Evolutionary conservation across 805 yeast genomes (phyloP).

Genomic region (Candida boleticola): DNA sequence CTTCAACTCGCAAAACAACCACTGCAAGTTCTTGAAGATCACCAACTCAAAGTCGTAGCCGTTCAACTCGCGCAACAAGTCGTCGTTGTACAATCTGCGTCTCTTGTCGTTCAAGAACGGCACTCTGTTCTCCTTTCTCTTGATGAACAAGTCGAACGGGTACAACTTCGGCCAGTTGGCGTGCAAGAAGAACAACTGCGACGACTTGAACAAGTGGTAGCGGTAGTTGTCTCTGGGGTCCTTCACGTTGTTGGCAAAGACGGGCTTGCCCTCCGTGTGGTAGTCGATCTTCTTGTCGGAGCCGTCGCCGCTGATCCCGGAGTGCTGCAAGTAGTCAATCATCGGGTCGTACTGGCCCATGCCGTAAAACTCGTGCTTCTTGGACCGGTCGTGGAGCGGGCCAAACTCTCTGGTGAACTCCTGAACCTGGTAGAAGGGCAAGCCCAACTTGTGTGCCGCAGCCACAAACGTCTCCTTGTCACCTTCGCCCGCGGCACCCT

Average conservation of each 20-base stretch:
- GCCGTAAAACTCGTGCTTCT: slow-evolving; percentile 28
- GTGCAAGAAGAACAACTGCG: slow-evolving; percentile 30
- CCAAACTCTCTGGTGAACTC: slow-evolving; percentile 39
- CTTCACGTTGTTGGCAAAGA: slow-evolving; percentile 18
- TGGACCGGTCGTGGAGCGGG: slow-evolving; percentile 19
- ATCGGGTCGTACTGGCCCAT: slow-evolving; percentile 41
- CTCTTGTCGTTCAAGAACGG: slow-evolving; percentile 19
- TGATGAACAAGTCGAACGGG: slow-evolving; percentile 23
- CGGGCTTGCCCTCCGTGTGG: slow-evolving; percentile 13
- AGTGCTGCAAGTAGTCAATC: slow-evolving; percentile 23
- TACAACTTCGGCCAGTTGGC: slow-evolving; percentile 39
- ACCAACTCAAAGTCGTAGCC: slow-evolving; percentile 29
- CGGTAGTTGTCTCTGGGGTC: slow-evolving; percentile 26
- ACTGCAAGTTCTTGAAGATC: slow-evolving; percentile 24
- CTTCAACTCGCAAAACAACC: slow-evolving; percentile 28
- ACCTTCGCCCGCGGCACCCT: slow-evolving; percentile 44
- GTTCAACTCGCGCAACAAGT: slow-evolving; percentile 21
- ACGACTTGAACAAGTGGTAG: slow-evolving; percentile 26
- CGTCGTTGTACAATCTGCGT: slow-evolving; percentile 27
- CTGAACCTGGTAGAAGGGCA: slow-evolving; percentile 37
- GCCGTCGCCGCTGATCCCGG: background rate
- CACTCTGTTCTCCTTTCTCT: slow-evolving; percentile 27
- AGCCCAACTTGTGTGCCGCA: slow-evolving; percentile 35
- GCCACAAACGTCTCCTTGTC: slow-evolving; percentile 43
- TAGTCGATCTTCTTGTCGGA: slow-evolving; percentile 7